Evolutionary conservation across 257 asterid genomes (phyloP).

Genomic region (Ocimum tenuiflorum): DNA sequence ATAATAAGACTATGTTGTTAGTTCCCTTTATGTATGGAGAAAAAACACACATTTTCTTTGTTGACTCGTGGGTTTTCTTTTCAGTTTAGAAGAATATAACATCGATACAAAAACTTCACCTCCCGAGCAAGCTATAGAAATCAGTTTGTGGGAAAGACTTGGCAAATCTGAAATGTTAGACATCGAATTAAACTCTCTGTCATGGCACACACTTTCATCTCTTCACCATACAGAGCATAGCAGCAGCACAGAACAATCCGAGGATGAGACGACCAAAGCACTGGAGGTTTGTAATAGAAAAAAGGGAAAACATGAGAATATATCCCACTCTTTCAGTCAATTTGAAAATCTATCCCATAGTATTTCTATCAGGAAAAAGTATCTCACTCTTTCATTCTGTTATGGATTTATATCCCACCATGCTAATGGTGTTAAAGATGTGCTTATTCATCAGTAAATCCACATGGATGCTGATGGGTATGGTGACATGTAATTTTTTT

Average conservation of each 20-base stretch:
- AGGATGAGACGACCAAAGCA: constrained; percentile 86
- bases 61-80: constrained; percentile 6
- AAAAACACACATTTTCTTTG: not conserved
- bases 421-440: too few species aligned
- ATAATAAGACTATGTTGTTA: not conserved
- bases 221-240: constrained; percentile 91
- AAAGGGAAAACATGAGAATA: too few species aligned
- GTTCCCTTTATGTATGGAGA: not conserved
- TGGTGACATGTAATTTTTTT: too few species aligned
- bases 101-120: constrained; percentile 41
- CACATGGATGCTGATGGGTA: too few species aligned
- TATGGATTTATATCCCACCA: too few species aligned
- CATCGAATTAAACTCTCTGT: constrained; percentile 71
- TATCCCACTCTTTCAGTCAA: too few species aligned
- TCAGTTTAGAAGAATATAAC: constrained; percentile 61
- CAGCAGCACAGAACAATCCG: constrained; percentile 81
- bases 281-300: constrained; percentile 53
- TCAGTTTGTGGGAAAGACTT: constrained; percentile 87
- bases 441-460: too few species aligned
- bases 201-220: constrained; percentile 82
- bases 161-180: constrained; percentile 78
- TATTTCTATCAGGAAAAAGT: too few species aligned
- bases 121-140: constrained; percentile 60
- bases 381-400: too few species aligned
- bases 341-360: too few species aligned